These are phyloP conservation scores for Chiua virens DNA, from an alignment of 768 basidiomycete genomes.

Conservation along the genomic window DNA sequence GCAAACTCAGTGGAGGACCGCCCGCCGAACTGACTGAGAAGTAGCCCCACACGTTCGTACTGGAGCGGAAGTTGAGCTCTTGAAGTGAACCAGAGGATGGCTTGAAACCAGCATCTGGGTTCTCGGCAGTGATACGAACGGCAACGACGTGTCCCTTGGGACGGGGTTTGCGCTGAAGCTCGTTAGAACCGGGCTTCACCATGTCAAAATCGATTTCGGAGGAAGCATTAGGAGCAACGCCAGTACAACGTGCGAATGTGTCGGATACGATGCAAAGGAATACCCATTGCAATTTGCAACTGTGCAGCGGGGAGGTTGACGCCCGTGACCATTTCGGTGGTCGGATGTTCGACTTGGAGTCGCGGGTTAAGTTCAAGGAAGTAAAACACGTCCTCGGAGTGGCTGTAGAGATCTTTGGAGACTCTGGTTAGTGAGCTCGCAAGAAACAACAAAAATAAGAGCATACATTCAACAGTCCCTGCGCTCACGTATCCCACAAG, in stretches of 20 bases:
- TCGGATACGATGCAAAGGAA: slow-evolving; percentile 92
- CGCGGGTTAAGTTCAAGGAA: slow-evolving; percentile 99
- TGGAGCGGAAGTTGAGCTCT: slow-evolving; percentile 99
- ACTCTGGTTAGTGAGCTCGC: background rate
- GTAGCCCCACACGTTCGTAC: slow-evolving; percentile 99
- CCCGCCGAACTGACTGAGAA: slow-evolving; percentile 96
- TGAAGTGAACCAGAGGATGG: slow-evolving; percentile 96
- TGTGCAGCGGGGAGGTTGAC: slow-evolving; percentile 98
- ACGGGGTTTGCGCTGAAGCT: slow-evolving; percentile 89
- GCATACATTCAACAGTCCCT: slow-evolving; percentile 92
- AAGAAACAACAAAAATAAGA: background rate
- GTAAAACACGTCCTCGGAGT: slow-evolving; percentile 90
- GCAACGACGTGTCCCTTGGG: slow-evolving; percentile 99
- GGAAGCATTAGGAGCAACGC: slow-evolving; percentile 83
- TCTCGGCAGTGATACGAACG: slow-evolving; percentile 98
- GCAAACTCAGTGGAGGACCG: slow-evolving; percentile 98
- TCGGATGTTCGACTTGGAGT: slow-evolving; percentile 99
- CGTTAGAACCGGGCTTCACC: slow-evolving; percentile 80
- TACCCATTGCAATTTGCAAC: slow-evolving; percentile 96
- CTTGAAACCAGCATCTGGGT: slow-evolving; percentile 99
- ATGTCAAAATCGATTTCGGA: slow-evolving; percentile 98
- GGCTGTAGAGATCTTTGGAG: slow-evolving; percentile 85
- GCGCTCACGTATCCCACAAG: slow-evolving; percentile 99
- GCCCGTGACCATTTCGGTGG: slow-evolving; percentile 99
- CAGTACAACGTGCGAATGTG: slow-evolving; percentile 96